Evolutionary conservation across 768 basidiomycete species (phyloP), one percentile per base, ranked within the genome.

Genomic region (Pleurotus citrinopileatus): DNA sequence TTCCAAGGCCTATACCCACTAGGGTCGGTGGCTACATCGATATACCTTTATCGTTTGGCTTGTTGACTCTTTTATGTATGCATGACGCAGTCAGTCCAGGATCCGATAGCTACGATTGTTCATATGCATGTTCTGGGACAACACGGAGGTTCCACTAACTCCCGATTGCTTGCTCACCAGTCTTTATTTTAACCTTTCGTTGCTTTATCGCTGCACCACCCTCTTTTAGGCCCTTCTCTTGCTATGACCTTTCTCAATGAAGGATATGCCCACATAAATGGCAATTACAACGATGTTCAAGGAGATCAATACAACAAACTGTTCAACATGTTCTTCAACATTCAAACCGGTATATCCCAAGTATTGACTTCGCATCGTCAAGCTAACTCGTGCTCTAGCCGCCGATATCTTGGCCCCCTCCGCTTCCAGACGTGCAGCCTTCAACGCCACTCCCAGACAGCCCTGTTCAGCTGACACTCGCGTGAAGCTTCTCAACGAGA

Each of bases 391-490:
- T 12, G 17, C 22, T 22, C 29, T 26, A 51, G 48, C 48, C 20
- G 48, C 48, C 15, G 32, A 51, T 19, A 34, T 51, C 4, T 23
- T 51, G 19, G 19, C 22, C 10, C 32, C 48, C 4, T n/a, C 22
- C 19, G 34, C 23, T 2, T 28, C 34, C 19, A 34, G n/a, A 15
- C 28, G 34, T 2, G 48, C 48, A 5, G 29, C 48, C 3, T 51
- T 29, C 29, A 36, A 51, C 15, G 28, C 48, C 8, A 15, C 17
- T 37, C 28, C 48, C 4, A 36, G 48, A 10, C 29, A 22, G 3
- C 8, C 29, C 17, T 51, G 48, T 32, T 5, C 48, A 17, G 10
- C 40, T 9, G 32, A 44, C 28, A 56, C 55, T 20, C 50, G 42
- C 51, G 48, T 22, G 25, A 45, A 36, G 20, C 4, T 56, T 20